Conservation (phyloP, 768 basidiomycete genomes). For the Tulasnella sp. region DNA sequence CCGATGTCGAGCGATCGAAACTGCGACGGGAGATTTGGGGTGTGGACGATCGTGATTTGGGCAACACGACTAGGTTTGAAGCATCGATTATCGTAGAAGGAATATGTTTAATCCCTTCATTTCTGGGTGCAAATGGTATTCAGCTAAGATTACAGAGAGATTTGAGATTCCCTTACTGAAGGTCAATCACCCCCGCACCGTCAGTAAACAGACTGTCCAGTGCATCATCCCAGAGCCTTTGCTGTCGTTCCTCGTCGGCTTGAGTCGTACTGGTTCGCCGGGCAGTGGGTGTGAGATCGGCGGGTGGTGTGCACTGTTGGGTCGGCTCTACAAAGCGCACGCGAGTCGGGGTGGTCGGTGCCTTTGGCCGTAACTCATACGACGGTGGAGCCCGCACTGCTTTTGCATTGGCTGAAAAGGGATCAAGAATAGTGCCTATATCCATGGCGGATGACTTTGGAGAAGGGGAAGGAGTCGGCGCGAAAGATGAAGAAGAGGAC, state of each 20-base stretch:
- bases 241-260: constrained; percentile 16
- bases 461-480: neutral
- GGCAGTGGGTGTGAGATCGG: neutral
- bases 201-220: constrained; percentile 35
- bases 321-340: neutral
- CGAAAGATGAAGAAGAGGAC: neutral
- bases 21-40: constrained; percentile 14
- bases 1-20: constrained; percentile 29
- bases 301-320: neutral
- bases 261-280: neutral
- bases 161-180: constrained; percentile 36
- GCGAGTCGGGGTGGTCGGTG: neutral
- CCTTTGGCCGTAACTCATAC: neutral
- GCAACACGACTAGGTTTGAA: constrained; percentile 34
- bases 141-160: neutral
- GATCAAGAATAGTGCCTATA: neutral
- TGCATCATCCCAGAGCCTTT: constrained; percentile 40
- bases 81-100: constrained; percentile 38
- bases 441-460: neutral
- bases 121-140: constrained; percentile 11
- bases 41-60: neutral
- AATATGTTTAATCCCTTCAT: constrained; percentile 38
- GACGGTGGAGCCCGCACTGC: constrained; percentile 1
- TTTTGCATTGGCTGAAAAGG: constrained; percentile 13
- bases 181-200: constrained; percentile 38